phyloP scores from a whole-genome alignment of 75 land plant species.

The Azolla pinnata region DNA sequence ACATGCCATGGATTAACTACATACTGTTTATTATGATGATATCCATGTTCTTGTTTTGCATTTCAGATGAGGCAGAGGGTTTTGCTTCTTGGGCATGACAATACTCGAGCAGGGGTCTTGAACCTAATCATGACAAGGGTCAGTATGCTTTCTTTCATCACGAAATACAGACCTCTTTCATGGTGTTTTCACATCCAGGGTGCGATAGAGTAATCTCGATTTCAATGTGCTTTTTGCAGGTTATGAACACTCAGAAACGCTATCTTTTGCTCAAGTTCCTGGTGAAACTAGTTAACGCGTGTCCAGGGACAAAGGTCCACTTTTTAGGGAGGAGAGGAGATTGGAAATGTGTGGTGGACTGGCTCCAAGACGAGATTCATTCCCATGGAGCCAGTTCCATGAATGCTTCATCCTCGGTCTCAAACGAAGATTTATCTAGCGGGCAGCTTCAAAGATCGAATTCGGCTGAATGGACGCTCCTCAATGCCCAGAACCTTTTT shows the following conservation, averaged over 20 bases:
- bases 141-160: background rate
- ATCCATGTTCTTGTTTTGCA: background rate
- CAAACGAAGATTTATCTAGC: conserved; percentile 19
- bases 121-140: conserved; percentile 14
- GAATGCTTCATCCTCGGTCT: conserved; percentile 7
- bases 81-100: conserved; percentile 22
- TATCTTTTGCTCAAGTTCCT: conserved; percentile 20
- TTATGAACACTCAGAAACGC: conserved; percentile 15
- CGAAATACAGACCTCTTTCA: no score
- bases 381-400: conserved; percentile 6
- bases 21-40: background rate
- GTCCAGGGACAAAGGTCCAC: conserved; percentile 9
- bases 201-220: background rate
- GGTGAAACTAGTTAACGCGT: conserved; percentile 14
- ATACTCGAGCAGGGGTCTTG: conserved; percentile 17
- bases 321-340: conserved; percentile 10
- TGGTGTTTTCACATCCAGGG: background rate
- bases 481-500: conserved; percentile 15
- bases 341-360: conserved; percentile 22
- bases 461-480: conserved; percentile 21
- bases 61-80: conserved; percentile 24
- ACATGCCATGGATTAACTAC: no score
- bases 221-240: conserved; percentile 1
- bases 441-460: conserved; percentile 19
- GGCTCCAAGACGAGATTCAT: conserved; percentile 24